Evolutionary conservation across 495 filamentous ascomycete genomes (phyloP).

Genomic region (Xylaria bambusicola): DNA sequence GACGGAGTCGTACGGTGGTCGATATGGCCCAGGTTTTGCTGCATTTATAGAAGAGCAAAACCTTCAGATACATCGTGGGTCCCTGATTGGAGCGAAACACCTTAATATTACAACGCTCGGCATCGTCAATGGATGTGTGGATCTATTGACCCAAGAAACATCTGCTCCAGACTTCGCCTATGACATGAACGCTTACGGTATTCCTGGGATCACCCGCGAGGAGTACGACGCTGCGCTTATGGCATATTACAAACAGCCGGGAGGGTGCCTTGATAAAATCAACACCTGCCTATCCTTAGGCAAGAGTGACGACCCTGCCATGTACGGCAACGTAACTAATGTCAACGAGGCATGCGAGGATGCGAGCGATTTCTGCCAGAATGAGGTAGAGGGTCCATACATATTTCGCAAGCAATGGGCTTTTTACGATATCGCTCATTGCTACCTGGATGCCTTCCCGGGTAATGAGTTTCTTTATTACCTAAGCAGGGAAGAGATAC

Average conservation of each 20-base stretch:
- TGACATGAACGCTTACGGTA: conserved; percentile 69
- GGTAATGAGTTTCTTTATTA: conserved; percentile 59
- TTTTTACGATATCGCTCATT: conserved; percentile 62
- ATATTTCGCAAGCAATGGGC: conserved; percentile 24
- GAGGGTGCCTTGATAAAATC: conserved; percentile 51
- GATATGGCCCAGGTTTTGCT: conserved; percentile 61
- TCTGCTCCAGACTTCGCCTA: conserved; percentile 65
- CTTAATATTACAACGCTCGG: conserved; percentile 59
- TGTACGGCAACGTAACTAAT: conserved; percentile 43
- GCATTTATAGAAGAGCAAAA: conserved; percentile 63
- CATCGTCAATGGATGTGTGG: conserved; percentile 74
- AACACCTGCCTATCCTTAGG: conserved; percentile 47
- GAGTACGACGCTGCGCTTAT: conserved; percentile 34
- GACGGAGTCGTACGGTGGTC: conserved; percentile 63
- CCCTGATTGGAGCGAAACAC: conserved; percentile 41
- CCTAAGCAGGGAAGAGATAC: conserved; percentile 60
- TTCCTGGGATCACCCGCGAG: conserved; percentile 56
- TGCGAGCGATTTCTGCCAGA: conserved; percentile 44
- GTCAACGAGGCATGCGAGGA: conserved; percentile 49
- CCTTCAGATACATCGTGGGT: conserved; percentile 46
- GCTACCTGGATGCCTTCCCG: conserved; percentile 61
- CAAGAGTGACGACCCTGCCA: conserved; percentile 41
- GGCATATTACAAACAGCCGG: conserved; percentile 38
- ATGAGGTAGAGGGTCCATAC: conserved; percentile 48
- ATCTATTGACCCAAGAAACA: conserved; percentile 62